Base-by-base conservation (phyloP, 2,329 filamentous ascomycete species). In the Talaromyces funiculosus region DNA sequence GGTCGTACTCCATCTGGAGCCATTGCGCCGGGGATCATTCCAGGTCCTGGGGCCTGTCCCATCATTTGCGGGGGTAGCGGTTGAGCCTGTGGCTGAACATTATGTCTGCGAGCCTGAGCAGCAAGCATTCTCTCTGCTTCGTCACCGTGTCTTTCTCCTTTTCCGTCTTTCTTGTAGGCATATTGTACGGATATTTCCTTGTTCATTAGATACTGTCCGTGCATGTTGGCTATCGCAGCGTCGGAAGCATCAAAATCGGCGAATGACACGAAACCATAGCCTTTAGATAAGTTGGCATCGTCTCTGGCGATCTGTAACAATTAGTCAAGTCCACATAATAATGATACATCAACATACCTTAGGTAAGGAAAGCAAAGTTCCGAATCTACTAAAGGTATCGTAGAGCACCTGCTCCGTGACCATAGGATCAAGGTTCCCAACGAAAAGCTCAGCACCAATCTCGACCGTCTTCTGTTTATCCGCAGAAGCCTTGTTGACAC, bases 121-220 rank as follows among this genome's bases (percentile, higher is more conserved):
- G 94, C 94, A 51, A 99, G 84, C 80, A 91, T 89, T 70, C 94
- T 84, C 78, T 99, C 94, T 31, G 94, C 94, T 68, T 92, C 85
- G 73, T 99, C 94, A 68, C 94, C 94, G 72, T 99, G 94, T 61
- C 94, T 83, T 78, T 97, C 93, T 68, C 93, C 93, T 78, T 96
- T 96, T 67, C 94, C 94, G 71, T 99, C 94, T 78, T 97, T 97
- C 82, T 99, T 99, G 84, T 96, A 97, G 40, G 94, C 94, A 75
- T 97, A 99, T 76, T 97, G 93, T 47, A 99, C 94, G 2, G 89
- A 90, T 68, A 97, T 89, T 75, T 96, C 90, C 79, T 96, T 96
- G 81, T 94, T 96, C 82, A 96, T 92, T 63, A 99, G 85, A 76
- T 94, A 97, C 78, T 97, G 92, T 56, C 91, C 91, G 73, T 96